A percentile compares a stretch with the other conserved stretches of the same genome.
These are phyloP conservation scores for Lanzia echinophila DNA, from an alignment of 2,329 filamentous ascomycete species.

Conservation along the genomic window DNA sequence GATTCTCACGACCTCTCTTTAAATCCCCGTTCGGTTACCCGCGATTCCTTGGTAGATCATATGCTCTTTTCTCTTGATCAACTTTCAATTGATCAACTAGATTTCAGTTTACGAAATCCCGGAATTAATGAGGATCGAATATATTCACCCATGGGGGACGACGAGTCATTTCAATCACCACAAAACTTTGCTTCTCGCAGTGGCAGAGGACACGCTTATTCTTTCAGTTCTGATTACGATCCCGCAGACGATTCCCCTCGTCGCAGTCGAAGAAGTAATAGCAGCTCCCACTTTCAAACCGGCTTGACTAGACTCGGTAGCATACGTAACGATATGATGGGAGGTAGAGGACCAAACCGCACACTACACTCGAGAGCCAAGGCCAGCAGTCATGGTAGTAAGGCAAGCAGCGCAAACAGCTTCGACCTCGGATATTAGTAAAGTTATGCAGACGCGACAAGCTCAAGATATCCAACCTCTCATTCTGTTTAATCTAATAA, in stretches of 20 bases:
- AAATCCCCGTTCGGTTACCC: constrained; percentile 66
- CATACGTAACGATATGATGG: constrained; percentile 37
- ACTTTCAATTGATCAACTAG: constrained; percentile 51
- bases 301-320: constrained; percentile 57
- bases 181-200: constrained; percentile 23
- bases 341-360: constrained; percentile 31
- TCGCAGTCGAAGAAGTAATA: constrained; percentile 68
- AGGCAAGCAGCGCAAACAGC: constrained; percentile 63
- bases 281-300: constrained; percentile 64
- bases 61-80: constrained; percentile 92
- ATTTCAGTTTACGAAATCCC: constrained; percentile 21
- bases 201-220: constrained; percentile 38
- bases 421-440: constrained; percentile 58
- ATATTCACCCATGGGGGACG: constrained; percentile 26
- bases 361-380: constrained; percentile 48
- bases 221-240: constrained; percentile 58
- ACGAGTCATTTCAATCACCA: constrained; percentile 23
- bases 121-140: constrained; percentile 25
- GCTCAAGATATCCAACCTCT: too few relatives aligned
- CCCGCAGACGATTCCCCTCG: constrained; percentile 46
- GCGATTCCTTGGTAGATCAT: constrained; percentile 90
- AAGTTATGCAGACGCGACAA: too few relatives aligned
- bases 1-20: constrained; percentile 72
- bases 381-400: constrained; percentile 66
- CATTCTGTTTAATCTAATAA: too few relatives aligned